phyloP scores from a whole-genome alignment of 768 basidiomycete species.

The Macrocybe gigantea region DNA sequence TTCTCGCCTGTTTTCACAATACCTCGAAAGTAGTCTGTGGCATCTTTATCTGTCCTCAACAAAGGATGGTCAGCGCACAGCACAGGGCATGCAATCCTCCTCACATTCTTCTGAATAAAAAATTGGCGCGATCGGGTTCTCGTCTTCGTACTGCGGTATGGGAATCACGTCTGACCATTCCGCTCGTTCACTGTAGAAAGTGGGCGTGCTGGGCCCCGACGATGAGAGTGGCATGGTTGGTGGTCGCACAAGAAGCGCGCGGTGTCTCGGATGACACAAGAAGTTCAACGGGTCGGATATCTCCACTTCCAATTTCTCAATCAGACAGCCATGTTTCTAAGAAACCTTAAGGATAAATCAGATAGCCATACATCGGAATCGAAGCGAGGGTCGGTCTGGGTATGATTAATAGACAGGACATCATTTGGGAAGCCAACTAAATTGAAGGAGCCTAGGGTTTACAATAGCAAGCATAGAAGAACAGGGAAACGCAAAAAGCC shows the following conservation, averaged over 20 bases:
- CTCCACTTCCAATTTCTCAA: too few species aligned
- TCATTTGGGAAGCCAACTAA: too few species aligned
- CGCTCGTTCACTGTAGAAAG: slow-evolving; percentile 53
- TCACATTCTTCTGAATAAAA: slow-evolving; percentile 86
- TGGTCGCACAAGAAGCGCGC: too few species aligned
- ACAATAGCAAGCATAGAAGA: slow-evolving; percentile 8
- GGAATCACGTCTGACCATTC: slow-evolving; percentile 83
- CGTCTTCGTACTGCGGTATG: slow-evolving; percentile 72
- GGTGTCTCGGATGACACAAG: too few species aligned
- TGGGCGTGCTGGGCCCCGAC: slow-evolving; percentile 4
- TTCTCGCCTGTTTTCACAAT: slow-evolving; percentile 74
- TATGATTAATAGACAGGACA: too few species aligned
- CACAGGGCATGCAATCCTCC: slow-evolving; percentile 21
- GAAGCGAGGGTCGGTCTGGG: too few species aligned
- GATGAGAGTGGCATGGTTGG: too few species aligned
- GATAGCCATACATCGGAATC: too few species aligned
- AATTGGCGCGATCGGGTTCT: slow-evolving; percentile 83
- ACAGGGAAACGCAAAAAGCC: slow-evolving; percentile 15
- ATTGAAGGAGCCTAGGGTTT: slow-evolving; percentile 1
- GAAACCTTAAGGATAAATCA: too few species aligned
- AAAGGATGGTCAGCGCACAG: not conserved
- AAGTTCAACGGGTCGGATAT: too few species aligned
- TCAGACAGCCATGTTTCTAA: too few species aligned
- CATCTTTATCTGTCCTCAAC: slow-evolving; percentile 70
- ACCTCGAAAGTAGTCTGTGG: slow-evolving; percentile 88